phyloP scores from a whole-genome alignment of 2,329 filamentous ascomycete genomes.

The Epichloe gansuensis region DNA sequence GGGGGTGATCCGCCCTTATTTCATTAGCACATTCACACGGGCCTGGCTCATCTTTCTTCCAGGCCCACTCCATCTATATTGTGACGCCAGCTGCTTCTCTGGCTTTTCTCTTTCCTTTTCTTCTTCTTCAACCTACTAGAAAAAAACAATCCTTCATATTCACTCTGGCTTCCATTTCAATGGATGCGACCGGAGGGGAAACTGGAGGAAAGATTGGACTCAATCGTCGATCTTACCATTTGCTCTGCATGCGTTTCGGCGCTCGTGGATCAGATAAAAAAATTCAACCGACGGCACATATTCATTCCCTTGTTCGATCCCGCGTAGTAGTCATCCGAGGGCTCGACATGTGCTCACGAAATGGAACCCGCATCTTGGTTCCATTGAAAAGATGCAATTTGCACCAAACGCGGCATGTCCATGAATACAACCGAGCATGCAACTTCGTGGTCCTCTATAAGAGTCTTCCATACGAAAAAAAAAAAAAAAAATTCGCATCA shows the following conservation, averaged over 20 bases:
- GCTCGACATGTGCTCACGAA: too few relatives aligned
- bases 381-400: too few relatives aligned
- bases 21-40: background rate
- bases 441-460: too few relatives aligned
- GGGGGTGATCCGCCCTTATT: background rate
- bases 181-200: slow-evolving; percentile 55
- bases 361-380: too few relatives aligned
- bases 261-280: slow-evolving; percentile 25
- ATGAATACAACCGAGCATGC: too few relatives aligned
- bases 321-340: too few relatives aligned
- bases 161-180: slow-evolving; percentile 50
- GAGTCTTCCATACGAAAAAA: too few relatives aligned
- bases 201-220: slow-evolving; percentile 51
- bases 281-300: slow-evolving; percentile 23
- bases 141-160: slow-evolving; percentile 48
- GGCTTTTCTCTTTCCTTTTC: slow-evolving; percentile 14
- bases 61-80: background rate
- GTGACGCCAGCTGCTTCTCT: background rate
- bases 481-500: too few relatives aligned
- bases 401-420: too few relatives aligned
- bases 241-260: slow-evolving; percentile 25
- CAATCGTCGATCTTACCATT: slow-evolving; percentile 37
- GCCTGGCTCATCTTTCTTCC: slow-evolving; percentile 18
- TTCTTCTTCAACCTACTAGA: slow-evolving; percentile 30
- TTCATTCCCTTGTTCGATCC: too few relatives aligned